Evolutionary conservation across 192 early-diverging fungal species (phyloP).

Genomic region (Podila clonocystis): DNA sequence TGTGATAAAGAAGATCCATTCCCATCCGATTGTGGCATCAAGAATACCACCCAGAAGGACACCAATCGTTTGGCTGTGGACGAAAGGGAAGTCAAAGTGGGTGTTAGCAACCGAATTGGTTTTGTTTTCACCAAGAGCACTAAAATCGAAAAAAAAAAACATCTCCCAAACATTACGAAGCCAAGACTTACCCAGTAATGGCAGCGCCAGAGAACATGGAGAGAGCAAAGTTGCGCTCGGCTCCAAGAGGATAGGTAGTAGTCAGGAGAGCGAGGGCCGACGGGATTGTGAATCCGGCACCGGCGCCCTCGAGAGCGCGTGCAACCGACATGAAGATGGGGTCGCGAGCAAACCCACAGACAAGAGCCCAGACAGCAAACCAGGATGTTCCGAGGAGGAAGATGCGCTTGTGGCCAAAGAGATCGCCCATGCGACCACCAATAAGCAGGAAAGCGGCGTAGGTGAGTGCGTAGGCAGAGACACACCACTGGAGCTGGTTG

Average conservation of each 20-base stretch:
- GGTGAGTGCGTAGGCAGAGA: constrained; percentile 31
- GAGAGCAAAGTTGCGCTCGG: constrained; percentile 38
- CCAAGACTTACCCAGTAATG: constrained; percentile 18
- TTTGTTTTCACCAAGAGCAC: too few relatives aligned
- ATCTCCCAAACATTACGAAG: not conserved
- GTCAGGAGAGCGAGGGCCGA: constrained; percentile 41
- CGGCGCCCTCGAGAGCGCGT: constrained; percentile 45
- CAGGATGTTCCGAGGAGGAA: constrained; percentile 39
- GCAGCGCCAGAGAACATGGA: constrained; percentile 42
- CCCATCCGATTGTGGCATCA: constrained; percentile 50
- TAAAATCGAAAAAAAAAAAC: not conserved
- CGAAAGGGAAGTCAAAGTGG: not conserved
- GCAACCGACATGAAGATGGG: constrained; percentile 50
- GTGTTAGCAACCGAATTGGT: not conserved
- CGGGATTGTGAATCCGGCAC: constrained; percentile 49
- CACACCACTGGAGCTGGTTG: constrained; percentile 41
- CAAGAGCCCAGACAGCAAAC: constrained; percentile 41
- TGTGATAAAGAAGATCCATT: constrained; percentile 54
- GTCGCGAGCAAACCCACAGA: constrained; percentile 47
- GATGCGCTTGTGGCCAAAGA: constrained; percentile 49
- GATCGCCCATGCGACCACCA: constrained; percentile 49
- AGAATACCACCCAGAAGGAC: constrained; percentile 51
- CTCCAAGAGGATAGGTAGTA: constrained; percentile 36
- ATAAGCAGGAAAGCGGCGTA: constrained; percentile 50
- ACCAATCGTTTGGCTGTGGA: constrained; percentile 27